Conservation (phyloP, 148 eudicot genomes). For the Rhododendron williamsianum region DNA sequence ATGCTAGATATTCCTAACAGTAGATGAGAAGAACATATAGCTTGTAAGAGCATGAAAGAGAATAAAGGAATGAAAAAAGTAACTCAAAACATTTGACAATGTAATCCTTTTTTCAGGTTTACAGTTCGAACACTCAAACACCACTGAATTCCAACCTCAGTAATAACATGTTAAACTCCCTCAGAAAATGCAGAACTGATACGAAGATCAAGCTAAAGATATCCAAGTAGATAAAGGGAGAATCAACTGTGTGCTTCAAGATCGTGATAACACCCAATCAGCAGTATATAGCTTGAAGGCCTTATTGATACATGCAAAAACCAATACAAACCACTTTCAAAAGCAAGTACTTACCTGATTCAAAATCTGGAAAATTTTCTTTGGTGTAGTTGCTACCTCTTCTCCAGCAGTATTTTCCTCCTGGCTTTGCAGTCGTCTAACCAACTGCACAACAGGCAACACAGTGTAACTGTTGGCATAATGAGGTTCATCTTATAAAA, state of each 20-base stretch:
- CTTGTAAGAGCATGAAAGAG: not conserved
- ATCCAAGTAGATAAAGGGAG: not conserved
- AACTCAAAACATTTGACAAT: not conserved
- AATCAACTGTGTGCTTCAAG: not conserved
- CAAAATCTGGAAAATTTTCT: conserved; percentile 80
- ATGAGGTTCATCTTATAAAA: not conserved
- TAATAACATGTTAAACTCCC: not conserved
- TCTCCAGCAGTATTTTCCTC: conserved; percentile 50
- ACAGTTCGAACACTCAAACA: not conserved
- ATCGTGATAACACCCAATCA: not conserved
- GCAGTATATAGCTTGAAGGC: not conserved
- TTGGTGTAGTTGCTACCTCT: conserved; percentile 52
- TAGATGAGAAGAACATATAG: not conserved
- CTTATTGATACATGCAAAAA: not conserved
- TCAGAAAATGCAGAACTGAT: not conserved
- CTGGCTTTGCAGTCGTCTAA: conserved; percentile 61
- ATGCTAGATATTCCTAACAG: not conserved
- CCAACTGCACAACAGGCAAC: conserved; percentile 48
- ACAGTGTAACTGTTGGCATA: conserved; percentile 2
- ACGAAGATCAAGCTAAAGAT: not conserved
- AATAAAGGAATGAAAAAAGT: not conserved
- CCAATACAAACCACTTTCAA: not conserved
- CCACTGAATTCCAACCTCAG: not conserved
- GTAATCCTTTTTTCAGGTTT: not conserved
- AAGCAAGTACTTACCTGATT: conserved; percentile 51